Evolutionary conservation across 2,329 filamentous ascomycete species (phyloP).

Genomic region (Penicillium sp.): DNA sequence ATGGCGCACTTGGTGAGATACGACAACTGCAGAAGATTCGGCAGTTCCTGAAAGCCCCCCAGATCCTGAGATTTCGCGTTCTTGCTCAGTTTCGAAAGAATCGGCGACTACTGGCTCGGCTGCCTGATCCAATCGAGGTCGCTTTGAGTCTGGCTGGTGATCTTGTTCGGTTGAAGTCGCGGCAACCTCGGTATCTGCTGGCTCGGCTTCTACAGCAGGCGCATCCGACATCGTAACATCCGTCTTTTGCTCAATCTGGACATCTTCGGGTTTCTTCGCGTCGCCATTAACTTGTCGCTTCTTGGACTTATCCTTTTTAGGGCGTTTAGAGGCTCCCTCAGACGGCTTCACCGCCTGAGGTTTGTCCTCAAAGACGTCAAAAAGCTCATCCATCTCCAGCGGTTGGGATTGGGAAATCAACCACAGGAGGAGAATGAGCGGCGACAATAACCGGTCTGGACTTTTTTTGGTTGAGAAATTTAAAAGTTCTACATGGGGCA

Average conservation of each 20-base stretch:
- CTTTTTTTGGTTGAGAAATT: slow-evolving; percentile 34
- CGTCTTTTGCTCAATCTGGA: slow-evolving; percentile 34
- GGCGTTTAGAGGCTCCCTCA: slow-evolving; percentile 36
- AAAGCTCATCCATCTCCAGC: slow-evolving; percentile 69
- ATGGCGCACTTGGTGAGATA: slow-evolving; percentile 97
- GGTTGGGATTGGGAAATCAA: slow-evolving; percentile 12
- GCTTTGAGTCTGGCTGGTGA: slow-evolving; percentile 47
- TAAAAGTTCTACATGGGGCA: slow-evolving; percentile 30
- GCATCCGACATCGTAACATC: slow-evolving; percentile 24
- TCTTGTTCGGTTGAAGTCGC: slow-evolving; percentile 33
- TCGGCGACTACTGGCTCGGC: slow-evolving; percentile 84
- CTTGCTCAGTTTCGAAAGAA: slow-evolving; percentile 91
- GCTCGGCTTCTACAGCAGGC: slow-evolving; percentile 17
- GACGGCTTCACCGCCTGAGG: slow-evolving; percentile 46
- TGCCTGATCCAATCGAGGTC: slow-evolving; percentile 56
- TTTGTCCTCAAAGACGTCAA: slow-evolving; percentile 75
- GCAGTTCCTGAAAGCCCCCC: slow-evolving; percentile 64
- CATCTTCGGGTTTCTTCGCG: slow-evolving; percentile 56
- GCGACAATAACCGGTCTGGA: slow-evolving; percentile 15
- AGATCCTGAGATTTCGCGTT: slow-evolving; percentile 80
- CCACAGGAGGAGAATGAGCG: slow-evolving; percentile 19
- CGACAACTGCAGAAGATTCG: slow-evolving; percentile 66
- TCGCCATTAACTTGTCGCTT: slow-evolving; percentile 84
- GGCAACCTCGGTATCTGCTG: slow-evolving; percentile 17
- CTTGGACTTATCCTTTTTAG: slow-evolving; percentile 65